Percentiles rank a stretch among this genome's conserved stretches.
Conservation (phyloP, 495 filamentous ascomycete genomes). For the Parmelia sp. region DNA sequence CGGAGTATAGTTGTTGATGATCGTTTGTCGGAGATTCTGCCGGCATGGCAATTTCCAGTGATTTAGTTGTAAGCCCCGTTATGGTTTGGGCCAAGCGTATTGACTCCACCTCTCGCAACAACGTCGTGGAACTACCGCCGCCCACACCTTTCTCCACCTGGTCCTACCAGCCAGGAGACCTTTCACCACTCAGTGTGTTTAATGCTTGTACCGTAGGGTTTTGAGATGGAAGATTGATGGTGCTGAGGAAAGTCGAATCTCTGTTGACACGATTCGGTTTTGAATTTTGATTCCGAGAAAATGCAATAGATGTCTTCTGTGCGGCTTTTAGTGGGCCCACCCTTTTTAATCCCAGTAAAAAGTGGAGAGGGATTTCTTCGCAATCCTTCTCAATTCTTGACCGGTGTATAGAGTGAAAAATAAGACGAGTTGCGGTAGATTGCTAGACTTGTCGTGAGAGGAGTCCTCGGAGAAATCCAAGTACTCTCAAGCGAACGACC, state of each 20-base stretch:
- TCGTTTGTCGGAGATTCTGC: slow-evolving; percentile 6
- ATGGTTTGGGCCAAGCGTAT: slow-evolving; percentile 1
- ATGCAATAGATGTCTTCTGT: not conserved
- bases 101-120: slow-evolving; percentile 1
- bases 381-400: too few species aligned
- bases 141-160: slow-evolving; percentile 22
- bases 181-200: not conserved
- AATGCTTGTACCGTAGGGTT: not conserved
- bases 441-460: not conserved
- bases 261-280: not conserved
- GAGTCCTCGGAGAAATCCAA: not conserved
- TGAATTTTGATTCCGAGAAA: not conserved
- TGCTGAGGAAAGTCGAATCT: not conserved
- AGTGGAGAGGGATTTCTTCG: not conserved
- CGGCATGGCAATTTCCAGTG: slow-evolving; percentile 6
- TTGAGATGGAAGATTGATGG: not conserved
- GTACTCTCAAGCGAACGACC: slow-evolving; percentile 1
- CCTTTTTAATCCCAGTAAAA: not conserved
- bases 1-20: slow-evolving; percentile 1
- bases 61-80: not conserved
- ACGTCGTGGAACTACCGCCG: slow-evolving; percentile 13
- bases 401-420: not conserved
- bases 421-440: not conserved
- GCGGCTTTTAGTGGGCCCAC: not conserved
- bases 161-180: slow-evolving; percentile 13